Conservation (phyloP, 805 yeast genomes). For the Cyberlindnera saturnus region DNA sequence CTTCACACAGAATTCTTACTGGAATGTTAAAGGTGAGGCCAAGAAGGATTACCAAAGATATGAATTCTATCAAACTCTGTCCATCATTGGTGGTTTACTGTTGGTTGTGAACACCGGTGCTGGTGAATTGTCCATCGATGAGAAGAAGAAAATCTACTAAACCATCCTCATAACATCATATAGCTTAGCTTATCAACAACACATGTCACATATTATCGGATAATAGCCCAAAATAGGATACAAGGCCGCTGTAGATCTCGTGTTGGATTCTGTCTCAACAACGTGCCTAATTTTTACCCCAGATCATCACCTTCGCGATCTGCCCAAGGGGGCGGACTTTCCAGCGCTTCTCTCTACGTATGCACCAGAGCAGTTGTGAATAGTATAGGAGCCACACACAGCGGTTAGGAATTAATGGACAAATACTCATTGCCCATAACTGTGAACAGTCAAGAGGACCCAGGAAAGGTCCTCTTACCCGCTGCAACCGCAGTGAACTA, state of each 20-base stretch:
- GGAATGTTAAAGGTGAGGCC: constrained; percentile 67
- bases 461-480: background rate
- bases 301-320: too few relatives aligned
- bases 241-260: too few relatives aligned
- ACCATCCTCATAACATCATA: background rate
- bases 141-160: constrained; percentile 87
- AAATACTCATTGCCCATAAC: background rate
- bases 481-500: background rate
- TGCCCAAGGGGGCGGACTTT: too few relatives aligned
- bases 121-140: constrained; percentile 88
- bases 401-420: background rate
- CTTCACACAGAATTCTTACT: constrained; percentile 76
- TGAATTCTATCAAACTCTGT: constrained; percentile 90
- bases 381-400: too few relatives aligned
- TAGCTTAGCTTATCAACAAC: too few relatives aligned
- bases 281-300: too few relatives aligned
- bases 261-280: too few relatives aligned
- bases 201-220: too few relatives aligned
- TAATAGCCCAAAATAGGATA: too few relatives aligned
- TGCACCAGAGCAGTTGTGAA: too few relatives aligned
- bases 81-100: constrained; percentile 90
- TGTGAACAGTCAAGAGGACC: background rate
- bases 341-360: too few relatives aligned
- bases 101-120: constrained; percentile 94
- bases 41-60: constrained; percentile 85